Base-by-base conservation (phyloP, 192 early-diverging fungal species). In the Umbelopsis ramanniana region DNA sequence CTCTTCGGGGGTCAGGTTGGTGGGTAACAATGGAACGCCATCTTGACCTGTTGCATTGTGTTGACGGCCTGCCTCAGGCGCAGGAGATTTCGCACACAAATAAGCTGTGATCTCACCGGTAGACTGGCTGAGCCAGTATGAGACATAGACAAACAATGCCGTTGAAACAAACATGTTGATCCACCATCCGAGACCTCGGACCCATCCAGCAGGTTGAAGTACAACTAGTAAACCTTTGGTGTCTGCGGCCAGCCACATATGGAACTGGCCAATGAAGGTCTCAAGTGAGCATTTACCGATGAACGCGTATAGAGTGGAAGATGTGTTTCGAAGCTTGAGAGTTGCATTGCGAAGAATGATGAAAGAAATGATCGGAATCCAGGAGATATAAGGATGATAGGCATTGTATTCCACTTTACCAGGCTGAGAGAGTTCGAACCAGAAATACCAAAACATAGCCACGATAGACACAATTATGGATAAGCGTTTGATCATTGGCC, bases 211-310 rank as follows among this genome's bases (percentile, higher is more conserved):
- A 63, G 79, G 70, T n/a, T 86, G 82, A 8, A 83, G 72, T 9
- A 90, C 70, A 23, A 88, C 84, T n/a, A 93, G 73, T 14, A 92
- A 50, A n/a, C 84, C 93, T 67, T 90, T 89, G 29, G 90, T 94
- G 50, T 94, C 93, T 3, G 85, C 87, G 1, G 87, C 93, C 48
- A 94, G 74, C 85, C 90, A 94, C 68, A 93, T 78, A 68, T 94
- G 93, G 73, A 90, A 92, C 81, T 94, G 91, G 9, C 90, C 87
- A 75, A 94, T 88, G 69, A 92, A 94, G 26, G 88, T 90, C 75
- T 94, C 93, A 11, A 94, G 75, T 8, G 88, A 90, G 69, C 86
- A 87, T 29, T 80, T 80, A 5, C 91, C 93, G 35, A 90, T 79
- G 37, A 84, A 87, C 0, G 81, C 45, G 76, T 87, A 91, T 46